A percentile compares a stretch with the other conserved stretches of the same genome.
Conservation (phyloP, 2,329 filamentous ascomycete species). For the Emericellopsis cladophorae region DNA sequence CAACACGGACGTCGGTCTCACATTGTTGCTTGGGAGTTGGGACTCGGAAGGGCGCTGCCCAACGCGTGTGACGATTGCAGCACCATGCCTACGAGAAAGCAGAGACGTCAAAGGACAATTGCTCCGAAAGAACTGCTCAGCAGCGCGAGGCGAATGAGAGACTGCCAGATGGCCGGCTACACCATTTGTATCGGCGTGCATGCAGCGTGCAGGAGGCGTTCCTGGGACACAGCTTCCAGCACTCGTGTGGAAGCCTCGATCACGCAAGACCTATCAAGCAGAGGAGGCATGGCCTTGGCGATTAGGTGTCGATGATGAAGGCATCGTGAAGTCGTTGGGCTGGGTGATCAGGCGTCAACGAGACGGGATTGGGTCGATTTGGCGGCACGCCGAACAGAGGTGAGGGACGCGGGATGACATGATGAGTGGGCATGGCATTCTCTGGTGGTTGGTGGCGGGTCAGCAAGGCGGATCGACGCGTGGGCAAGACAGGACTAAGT, state of each 20-base stretch:
- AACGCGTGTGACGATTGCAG: no score
- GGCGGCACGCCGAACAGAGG: background rate
- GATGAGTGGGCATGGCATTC: background rate
- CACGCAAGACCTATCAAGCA: background rate
- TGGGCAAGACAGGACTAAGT: no score
- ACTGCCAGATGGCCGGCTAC: slow-evolving; percentile 1
- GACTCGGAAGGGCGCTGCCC: no score
- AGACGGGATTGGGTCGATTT: slow-evolving; percentile 1
- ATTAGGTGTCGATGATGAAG: background rate
- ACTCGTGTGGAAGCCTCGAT: background rate
- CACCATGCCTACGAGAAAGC: no score
- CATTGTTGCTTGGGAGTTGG: no score
- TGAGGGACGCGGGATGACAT: background rate
- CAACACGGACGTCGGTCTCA: no score
- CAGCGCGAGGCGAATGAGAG: background rate
- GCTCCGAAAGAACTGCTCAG: background rate
- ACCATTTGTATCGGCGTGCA: background rate
- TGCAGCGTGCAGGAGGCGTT: background rate
- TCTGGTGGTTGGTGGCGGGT: background rate
- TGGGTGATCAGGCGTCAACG: slow-evolving; percentile 2
- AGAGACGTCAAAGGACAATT: background rate
- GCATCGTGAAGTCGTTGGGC: background rate
- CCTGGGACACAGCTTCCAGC: no score
- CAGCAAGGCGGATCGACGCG: no score
- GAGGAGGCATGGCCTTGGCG: background rate